phyloP scores from a whole-genome alignment of 73 alveolate genomes.

The Paramecium caudatum region DNA sequence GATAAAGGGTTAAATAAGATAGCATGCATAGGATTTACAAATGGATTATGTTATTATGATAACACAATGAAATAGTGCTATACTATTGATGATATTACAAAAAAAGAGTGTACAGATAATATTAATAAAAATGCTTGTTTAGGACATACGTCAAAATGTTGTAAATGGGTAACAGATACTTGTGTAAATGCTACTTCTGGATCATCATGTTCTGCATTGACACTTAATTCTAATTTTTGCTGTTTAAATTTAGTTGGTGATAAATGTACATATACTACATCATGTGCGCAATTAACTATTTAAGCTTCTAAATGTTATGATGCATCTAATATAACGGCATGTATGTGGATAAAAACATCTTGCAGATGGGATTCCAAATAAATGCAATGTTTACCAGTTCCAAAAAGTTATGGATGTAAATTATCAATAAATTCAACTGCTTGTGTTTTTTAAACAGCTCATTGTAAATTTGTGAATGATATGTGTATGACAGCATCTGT shows the following conservation, averaged over 20 bases:
- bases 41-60: background rate
- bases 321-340: background rate
- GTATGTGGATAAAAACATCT: background rate
- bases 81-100: background rate
- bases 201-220: background rate
- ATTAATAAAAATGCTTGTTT: background rate
- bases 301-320: background rate
- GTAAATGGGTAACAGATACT: background rate
- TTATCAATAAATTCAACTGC: background rate
- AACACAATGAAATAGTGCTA: background rate
- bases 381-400: background rate
- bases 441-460: background rate
- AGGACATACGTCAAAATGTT: background rate
- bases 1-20: background rate
- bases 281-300: background rate
- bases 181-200: background rate
- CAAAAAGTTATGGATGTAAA: constrained; percentile 22
- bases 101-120: background rate
- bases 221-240: background rate
- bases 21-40: background rate
- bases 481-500: background rate
- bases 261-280: background rate
- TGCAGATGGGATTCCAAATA: background rate
- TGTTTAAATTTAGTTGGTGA: background rate
- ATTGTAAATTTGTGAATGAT: background rate